Evolutionary conservation across 75 land plant genomes (phyloP), one percentile per base, ranked within the genome.

Genomic region (Azolla pinnata): DNA sequence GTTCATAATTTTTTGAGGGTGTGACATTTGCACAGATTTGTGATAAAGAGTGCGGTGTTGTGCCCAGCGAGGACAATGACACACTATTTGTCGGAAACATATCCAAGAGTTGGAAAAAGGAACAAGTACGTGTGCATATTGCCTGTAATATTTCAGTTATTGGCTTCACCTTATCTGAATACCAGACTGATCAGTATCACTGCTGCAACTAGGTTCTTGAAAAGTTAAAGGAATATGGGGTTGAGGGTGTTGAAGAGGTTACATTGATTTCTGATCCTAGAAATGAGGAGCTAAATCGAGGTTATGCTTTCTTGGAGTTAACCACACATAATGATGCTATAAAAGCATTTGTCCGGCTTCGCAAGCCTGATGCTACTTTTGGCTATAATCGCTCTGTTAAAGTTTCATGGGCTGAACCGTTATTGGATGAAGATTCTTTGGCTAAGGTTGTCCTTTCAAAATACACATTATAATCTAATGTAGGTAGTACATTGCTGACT

Each of bases 61-160:
- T 79, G 30, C 79, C 85, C 0, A 90, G 96, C 60, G 83, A 86
- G 54, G 96, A 90, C 63, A 90, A 83, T 54, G 91, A 90, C 62
- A 90, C 90, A 5, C 72, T 90, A 14, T 86, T 86, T 65, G 58
- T 90, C 46, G 96, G 91, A 18, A 90, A 90, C 48, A 81, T 90
- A 50, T 80, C 77, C 81, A 90, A 76, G 72, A 81, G 83, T 10
- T 90, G 96, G 96, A 86, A 79, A 25, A 90, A 87, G 48, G 91
- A 90, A 56, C 63, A 62, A 40, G 96, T 83, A 79, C 72, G 87
- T 65, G 9, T n/a, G n/a, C n/a, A n/a, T n/a, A n/a, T n/a, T n/a
- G n/a, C n/a, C n/a, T n/a, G n/a, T n/a, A n/a, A n/a, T n/a, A n/a
- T n/a, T n/a, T n/a, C n/a, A n/a, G n/a, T 52, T 59, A 33, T n/a